Evolutionary conservation across 2,329 filamentous ascomycete species (phyloP), one percentile per base, ranked within the genome.

Genomic region (Trichoderma sp.): DNA sequence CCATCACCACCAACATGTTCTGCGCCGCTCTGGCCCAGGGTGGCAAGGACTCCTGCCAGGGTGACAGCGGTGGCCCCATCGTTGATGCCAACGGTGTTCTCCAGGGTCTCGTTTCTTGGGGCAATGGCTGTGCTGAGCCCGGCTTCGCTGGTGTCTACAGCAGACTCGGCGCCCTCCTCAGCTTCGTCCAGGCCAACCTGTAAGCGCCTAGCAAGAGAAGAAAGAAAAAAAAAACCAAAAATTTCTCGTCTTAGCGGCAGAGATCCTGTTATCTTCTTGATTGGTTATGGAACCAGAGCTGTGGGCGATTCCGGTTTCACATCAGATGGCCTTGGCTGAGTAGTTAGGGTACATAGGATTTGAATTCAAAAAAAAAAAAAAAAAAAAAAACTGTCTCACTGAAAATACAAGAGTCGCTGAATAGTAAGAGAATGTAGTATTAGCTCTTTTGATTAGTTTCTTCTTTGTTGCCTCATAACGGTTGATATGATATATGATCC

Each of bases 41-140:
- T 13, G 75, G 74, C 42, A 74, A 72, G 70, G 76, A 78, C 69
- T 72, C 76, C 17, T 78, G 76, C 76, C 70, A 73, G 34, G 75
- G 76, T 19, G 76, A 78, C 72, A 74, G 71, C 17, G 76, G 76
- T 39, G 76, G 76, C 50, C 76, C 76, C 50, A 71, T 78, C 15
- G 70, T 77, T 34, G 70, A 76, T 35, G 67, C 71, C 68, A 67
- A 57, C 34, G 65, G 70, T 2, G 68, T 64, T 13, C 64, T 78
- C 27, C 57, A 74, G 8, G 76, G 76, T 63, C 19, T 74, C 32
- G 76, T 78, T 32, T 78, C 76, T 53, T 78, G 73, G 73, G 76
- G 76, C 37, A 12, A 72, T 1, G 75, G 75, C 29, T 78, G 76
- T 64, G 76, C 76, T 25, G 69, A 39, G 8, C 37, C 74, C 27